Percentiles rank a stretch among this genome's conserved stretches.
These are phyloP conservation scores for Neurospora sp. DNA, from an alignment of 495 filamentous ascomycete genomes.

Conservation along the genomic window DNA sequence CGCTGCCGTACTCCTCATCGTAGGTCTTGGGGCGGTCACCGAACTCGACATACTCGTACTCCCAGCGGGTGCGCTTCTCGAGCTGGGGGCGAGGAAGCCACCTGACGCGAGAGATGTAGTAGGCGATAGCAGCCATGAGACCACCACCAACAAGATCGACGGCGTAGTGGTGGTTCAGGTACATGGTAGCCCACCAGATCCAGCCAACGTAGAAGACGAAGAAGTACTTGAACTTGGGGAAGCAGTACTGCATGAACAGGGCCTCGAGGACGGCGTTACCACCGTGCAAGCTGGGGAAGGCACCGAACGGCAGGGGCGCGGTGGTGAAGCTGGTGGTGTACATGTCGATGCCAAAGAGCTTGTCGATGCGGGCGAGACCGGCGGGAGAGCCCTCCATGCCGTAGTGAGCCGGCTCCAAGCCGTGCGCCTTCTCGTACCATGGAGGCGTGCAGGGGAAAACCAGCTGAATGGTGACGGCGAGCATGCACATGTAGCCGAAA, in stretches of 20 bases:
- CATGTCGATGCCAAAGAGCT: slow-evolving; percentile 77
- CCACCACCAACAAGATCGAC: slow-evolving; percentile 84
- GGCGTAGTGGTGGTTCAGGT: slow-evolving; percentile 91
- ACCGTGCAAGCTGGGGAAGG: slow-evolving; percentile 85
- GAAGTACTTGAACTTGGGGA: slow-evolving; percentile 64
- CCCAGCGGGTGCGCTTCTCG: slow-evolving; percentile 83
- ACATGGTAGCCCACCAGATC: slow-evolving; percentile 99
- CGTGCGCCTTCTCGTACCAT: slow-evolving; percentile 90
- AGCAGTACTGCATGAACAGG: slow-evolving; percentile 85
- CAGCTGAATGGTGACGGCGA: slow-evolving; percentile 76
- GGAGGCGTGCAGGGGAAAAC: slow-evolving; percentile 88
- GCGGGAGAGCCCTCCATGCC: slow-evolving; percentile 79
- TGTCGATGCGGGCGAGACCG: slow-evolving; percentile 79
- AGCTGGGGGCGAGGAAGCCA: slow-evolving; percentile 73
- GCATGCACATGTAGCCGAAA: slow-evolving; percentile 87
- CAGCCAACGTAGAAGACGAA: slow-evolving; percentile 77
- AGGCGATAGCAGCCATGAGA: slow-evolving; percentile 65
- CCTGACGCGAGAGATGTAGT: slow-evolving; percentile 66
- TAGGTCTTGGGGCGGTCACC: slow-evolving; percentile 40
- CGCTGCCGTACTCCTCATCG: slow-evolving; percentile 28
- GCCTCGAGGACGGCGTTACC: slow-evolving; percentile 78
- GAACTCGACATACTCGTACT: slow-evolving; percentile 86
- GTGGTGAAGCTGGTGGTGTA: slow-evolving; percentile 86
- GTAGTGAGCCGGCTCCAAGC: slow-evolving; percentile 79
- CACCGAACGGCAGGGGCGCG: slow-evolving; percentile 85